Base-by-base conservation (phyloP, 441 rosid species). In the Arabidopsis hybrid region DNA sequence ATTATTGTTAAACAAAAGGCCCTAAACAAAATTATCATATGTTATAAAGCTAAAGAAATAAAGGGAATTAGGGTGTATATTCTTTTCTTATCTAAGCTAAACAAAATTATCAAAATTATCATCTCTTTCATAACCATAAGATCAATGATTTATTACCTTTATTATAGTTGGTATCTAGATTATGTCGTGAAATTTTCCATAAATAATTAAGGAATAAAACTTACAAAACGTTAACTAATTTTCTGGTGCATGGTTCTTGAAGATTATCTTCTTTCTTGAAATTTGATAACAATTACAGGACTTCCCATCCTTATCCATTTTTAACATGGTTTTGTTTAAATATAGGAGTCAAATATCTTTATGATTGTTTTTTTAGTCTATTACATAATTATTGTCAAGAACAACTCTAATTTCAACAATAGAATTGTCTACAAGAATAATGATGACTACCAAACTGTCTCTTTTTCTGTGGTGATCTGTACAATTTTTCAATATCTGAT, bases 381-480 rank as follows among this genome's bases (percentile, higher is more conserved):
- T 40, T 53, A 38, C 31, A 56, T 35, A n/a, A 69, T 75, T 36
- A 75, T 75, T 29, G 3, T 52, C 26, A 46, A 53, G 21, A 56
- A 29, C 43, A 75, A 47, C 47, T 50, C 46, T 69, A 45, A 9
- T 55, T 13, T 38, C 66, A 55, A 63, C 55, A 32, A 38, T n/a
- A 8, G 31, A 69, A 47, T 31, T 69, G 18, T 53, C 42, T 42
- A 26, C 0, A 18, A 16, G 43, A 53, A 58, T 52, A 68, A 75
- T 68, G 26, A 75, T 75, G 64, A 53, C 74, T 53, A 75, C 57
- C 64, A 68, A 67, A 67, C 57, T 49, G 9, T 42, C 11, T 49
- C 13, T 34, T 59, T 74, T 14, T 47, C 11, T 39, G 63, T 59
- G 36, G 26, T 67, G 56, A 61, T n/a, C 39, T 59, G 60, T 49